A percentile compares a stretch with the other conserved stretches of the same genome.
phyloP scores from a whole-genome alignment of 306 rosid genomes.

The Trifolium dubium region DNA sequence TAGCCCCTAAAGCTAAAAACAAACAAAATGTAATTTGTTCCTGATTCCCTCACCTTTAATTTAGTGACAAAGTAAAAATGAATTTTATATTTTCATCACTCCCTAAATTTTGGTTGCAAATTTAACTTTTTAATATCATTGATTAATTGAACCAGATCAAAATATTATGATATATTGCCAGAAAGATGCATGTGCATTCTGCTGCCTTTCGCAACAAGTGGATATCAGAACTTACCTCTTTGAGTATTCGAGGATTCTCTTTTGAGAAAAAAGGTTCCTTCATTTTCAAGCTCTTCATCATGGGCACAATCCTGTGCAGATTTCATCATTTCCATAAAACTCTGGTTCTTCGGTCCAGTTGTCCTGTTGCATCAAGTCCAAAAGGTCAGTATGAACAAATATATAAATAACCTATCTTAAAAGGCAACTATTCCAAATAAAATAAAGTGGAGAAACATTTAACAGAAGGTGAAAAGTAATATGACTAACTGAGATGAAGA shows the following conservation, averaged over 20 bases:
- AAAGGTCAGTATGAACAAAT: constrained; percentile 31
- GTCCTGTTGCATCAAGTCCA: constrained; percentile 57
- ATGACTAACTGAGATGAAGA: constrained; percentile 81
- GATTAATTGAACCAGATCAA: constrained; percentile 8
- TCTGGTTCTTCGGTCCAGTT: constrained; percentile 73
- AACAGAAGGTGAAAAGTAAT: constrained; percentile 27
- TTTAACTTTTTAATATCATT: neutral
- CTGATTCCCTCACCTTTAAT: neutral
- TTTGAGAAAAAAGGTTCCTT: constrained; percentile 68
- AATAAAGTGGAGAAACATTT: neutral
- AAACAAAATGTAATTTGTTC: neutral
- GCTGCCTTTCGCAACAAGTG: constrained; percentile 11
- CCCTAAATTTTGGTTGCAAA: neutral
- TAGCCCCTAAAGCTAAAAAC: neutral
- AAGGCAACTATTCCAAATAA: constrained; percentile 5
- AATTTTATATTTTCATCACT: neutral
- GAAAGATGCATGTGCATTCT: neutral
- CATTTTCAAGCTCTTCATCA: constrained; percentile 75
- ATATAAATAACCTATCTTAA: constrained; percentile 6
- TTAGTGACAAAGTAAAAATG: neutral
- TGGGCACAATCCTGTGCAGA: constrained; percentile 64
- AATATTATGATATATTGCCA: constrained; percentile 15
- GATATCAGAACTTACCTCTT: constrained; percentile 52
- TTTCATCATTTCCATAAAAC: constrained; percentile 88
- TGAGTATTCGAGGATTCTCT: constrained; percentile 60